Evolutionary conservation across 306 rosid species (phyloP), one percentile per base, ranked within the genome.

Genomic region (Quercus bicolor): DNA sequence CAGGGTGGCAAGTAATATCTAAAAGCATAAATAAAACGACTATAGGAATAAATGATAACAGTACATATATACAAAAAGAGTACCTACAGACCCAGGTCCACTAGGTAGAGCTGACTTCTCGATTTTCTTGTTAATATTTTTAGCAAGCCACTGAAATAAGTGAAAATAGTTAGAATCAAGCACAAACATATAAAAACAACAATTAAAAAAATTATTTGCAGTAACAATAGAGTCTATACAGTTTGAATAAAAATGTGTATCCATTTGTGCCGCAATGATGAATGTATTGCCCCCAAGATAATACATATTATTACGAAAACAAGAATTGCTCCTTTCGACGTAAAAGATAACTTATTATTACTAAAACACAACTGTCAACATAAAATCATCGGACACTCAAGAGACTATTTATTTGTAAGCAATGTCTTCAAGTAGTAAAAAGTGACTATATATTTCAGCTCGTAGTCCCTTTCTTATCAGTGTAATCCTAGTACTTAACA

Each of bases 61-160:
- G 65, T 59, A 59, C 65, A 68, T 43, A 31, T 19, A 56, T 51
- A 23, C 18, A 55, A 78, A 37, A 81, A 29, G 12, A 24, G 73
- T 84, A 92, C 98, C 98, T 87, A 68, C 56, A 80, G 82, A 79
- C 66, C 86, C 76, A 45, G 79, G 37, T 78, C 91, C 97, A 75
- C 85, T 84, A 40, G 61, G 87, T 82, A 85, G 45, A 72, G 78
- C 60, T 53, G 84, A 82, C 86, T 81, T 91, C 66, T 88, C 95
- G 34, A 74, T 73, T 74, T 86, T 91, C 84, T 84, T 92, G 70
- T 78, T 77, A 54, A 81, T 84, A 79, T 87, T 92, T 86, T 87
- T 95, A 19, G 89, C 79, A 77, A 92, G 95, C 98, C 98, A 95
- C 98, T 95, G 78, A 72, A 79, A 10, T 75, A 78, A 60, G 74